A percentile compares a stretch with the other conserved stretches of the same genome.
Conservation (phyloP, 805 yeast species). For the Candida loeiensis region DNA sequence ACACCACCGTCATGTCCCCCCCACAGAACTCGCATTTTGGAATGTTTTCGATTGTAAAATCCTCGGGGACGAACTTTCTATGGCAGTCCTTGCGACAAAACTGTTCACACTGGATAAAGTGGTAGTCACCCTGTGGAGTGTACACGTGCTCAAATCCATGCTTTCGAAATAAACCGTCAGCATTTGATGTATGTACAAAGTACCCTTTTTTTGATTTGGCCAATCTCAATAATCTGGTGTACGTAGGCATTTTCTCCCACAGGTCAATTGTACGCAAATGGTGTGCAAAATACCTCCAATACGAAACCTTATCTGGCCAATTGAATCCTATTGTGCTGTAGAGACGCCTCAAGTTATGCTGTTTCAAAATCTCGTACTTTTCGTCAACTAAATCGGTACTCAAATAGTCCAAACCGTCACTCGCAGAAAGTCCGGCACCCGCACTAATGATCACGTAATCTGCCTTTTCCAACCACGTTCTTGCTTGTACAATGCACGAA, state of each 20-base stretch:
- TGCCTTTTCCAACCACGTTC: neutral
- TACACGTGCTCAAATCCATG: slow-evolving; percentile 4
- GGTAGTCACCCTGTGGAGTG: slow-evolving; percentile 2
- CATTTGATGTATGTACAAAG: slow-evolving; percentile 4
- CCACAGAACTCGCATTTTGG: slow-evolving; percentile 3
- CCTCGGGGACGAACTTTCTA: neutral
- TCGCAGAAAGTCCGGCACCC: slow-evolving; percentile 6
- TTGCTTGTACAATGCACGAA: neutral
- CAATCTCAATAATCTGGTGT: neutral
- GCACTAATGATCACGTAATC: slow-evolving; percentile 6
- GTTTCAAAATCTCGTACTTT: slow-evolving; percentile 1
- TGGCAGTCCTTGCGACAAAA: neutral
- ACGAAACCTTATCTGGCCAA: neutral
- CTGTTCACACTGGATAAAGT: slow-evolving; percentile 1
- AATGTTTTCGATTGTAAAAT: neutral
- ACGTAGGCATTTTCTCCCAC: slow-evolving; percentile 1
- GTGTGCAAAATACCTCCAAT: slow-evolving; percentile 3
- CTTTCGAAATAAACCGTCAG: slow-evolving; percentile 2
- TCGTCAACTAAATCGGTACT: neutral
- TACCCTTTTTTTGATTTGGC: neutral
- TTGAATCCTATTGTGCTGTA: slow-evolving; percentile 3
- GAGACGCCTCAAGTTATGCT: neutral
- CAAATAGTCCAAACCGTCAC: slow-evolving; percentile 3
- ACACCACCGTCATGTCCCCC: slow-evolving; percentile 1
- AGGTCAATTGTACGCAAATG: neutral